Evolutionary conservation across 768 basidiomycete species (phyloP).

Genomic region (Tephrocybe rancida): DNA sequence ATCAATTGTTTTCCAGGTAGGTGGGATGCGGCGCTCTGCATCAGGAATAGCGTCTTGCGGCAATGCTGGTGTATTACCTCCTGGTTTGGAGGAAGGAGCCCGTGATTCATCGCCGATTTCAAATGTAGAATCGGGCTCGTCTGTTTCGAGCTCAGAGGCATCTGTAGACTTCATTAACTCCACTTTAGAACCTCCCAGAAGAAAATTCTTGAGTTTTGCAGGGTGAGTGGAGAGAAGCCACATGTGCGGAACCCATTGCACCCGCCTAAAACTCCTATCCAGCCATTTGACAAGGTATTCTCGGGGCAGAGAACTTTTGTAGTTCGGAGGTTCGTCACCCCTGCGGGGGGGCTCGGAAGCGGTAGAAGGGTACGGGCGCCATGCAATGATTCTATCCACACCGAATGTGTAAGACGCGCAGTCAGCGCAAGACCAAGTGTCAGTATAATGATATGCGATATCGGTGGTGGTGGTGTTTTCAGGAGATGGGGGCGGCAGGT

Average conservation of each 20-base stretch:
- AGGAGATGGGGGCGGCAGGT: conserved; percentile 54
- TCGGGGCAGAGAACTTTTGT: conserved; percentile 70
- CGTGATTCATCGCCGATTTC: conserved; percentile 43
- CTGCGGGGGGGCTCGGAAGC: conserved; percentile 54
- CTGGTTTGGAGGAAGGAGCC: conserved; percentile 34
- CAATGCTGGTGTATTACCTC: conserved; percentile 23
- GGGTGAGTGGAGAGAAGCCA: conserved; percentile 77
- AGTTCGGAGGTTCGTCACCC: conserved; percentile 42
- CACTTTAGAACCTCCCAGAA: conserved; percentile 67
- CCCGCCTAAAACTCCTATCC: conserved; percentile 73
- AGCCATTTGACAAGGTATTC: conserved; percentile 95
- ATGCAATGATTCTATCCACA: conserved; percentile 87
- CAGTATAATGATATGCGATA: conserved; percentile 60
- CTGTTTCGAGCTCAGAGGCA: conserved; percentile 31
- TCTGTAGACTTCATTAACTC: conserved; percentile 55
- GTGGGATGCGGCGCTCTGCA: conserved; percentile 75
- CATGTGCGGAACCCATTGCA: conserved; percentile 91
- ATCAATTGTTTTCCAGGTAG: conserved; percentile 87
- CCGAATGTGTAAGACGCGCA: conserved; percentile 71
- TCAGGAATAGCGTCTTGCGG: conserved; percentile 54
- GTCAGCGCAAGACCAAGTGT: conserved; percentile 73
- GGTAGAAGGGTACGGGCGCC: conserved; percentile 79
- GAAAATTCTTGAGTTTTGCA: conserved; percentile 78
- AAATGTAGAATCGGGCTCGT: conserved; percentile 30
- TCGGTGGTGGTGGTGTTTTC: conserved; percentile 38